Evolutionary conservation across 2,329 filamentous ascomycete species (phyloP), one percentile per base, ranked within the genome.

Genomic region (Fonsecaea monophora): DNA sequence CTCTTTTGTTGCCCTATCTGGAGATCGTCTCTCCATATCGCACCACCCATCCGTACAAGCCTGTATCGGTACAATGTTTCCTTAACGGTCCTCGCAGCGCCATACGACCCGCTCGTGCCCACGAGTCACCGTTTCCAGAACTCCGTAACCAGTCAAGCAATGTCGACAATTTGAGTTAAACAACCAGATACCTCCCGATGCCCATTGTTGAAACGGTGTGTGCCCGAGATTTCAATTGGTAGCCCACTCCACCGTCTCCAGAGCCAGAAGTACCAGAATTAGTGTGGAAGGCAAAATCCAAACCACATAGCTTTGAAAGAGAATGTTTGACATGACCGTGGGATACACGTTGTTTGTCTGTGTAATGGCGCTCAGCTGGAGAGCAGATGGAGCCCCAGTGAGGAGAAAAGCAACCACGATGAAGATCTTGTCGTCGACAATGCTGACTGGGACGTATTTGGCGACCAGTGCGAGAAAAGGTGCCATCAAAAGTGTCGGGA

Each of bases 261-360:
- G 84, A 21, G 94, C 95, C 75, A 91, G 87, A 87, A 98, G 90
- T 62, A 99, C 95, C 53, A 98, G 85, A 40, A 96, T 76, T 50
- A 99, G 85, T 1, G 95, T 99, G 45, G 92, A 97, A 1, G 95
- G 95, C 59, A 99, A 85, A 73, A 99, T 98, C 92, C 93, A 97
- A 70, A 97, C 89, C 67, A 99, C 92, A 76, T 96, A 96, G 81
- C 94, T 97, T 82, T 97, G 94, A 83, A 98, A 97, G 59, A 98
- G 81, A 64, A 99, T 85, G 77, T 88, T 91, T 69, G 92, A 91
- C 94, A 99, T 98, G 57, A 95, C 92, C 18, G 90, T 88, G 83
- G 98, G 94, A 78, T 92, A 99, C 9, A 99, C 95, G 70, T 90
- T 90, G 79, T 99, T 99, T 81, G 98, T 91, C 84, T 98, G 95